Evolutionary conservation across 2,329 filamentous ascomycete species (phyloP), one percentile per base, ranked within the genome.

Genomic region (Xenoacremonium recifei): DNA sequence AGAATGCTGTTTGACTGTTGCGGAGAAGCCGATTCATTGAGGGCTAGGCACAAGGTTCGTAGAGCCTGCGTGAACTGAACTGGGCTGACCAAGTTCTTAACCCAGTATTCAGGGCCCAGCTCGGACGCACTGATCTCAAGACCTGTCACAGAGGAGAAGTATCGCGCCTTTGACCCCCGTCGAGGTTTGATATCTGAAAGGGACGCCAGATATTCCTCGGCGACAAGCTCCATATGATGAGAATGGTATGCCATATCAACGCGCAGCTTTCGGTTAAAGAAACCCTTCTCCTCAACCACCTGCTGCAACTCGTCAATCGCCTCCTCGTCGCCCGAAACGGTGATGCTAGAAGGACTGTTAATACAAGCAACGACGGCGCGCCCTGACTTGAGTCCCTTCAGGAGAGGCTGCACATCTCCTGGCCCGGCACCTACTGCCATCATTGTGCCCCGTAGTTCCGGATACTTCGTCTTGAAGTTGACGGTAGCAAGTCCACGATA

Each of bases 181-280:
- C 13, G 7, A 44, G 29, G 34, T 13, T 43, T 31, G 9, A 49
- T 30, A 10, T 41, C 29, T 9, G 32, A 39, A 21, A 60, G 39
- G 1, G 61, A 59, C 1, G 59, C 57, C 4, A 64, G 51, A 44
- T 76, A 76, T 4, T 70, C 64, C 10, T 69, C 67, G 3, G 71
- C 69, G 2, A 76, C 61, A 3, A 66, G 55, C 23, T 68, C 62
- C 73, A 77, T 76, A 45, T 75, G 70, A 35, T 70, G 66, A 0
- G 73, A 77, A 49, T 77, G 75, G 36, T 77, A 77, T 2, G 73
- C 72, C 3, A 67, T 68, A 13, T 71, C 68, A 7, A 76, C 68
- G 16, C 65, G 62, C 3, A 76, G 62, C 7, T 63, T 65, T 23
- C 67, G 63, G 29, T 68, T 67, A 49, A 76, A 75, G 2, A 71